Percentiles rank a stretch among this genome's conserved stretches.
Evolutionary conservation across 2,329 filamentous ascomycete species (phyloP).

Genomic region (Pseudogymnoascus sp.): DNA sequence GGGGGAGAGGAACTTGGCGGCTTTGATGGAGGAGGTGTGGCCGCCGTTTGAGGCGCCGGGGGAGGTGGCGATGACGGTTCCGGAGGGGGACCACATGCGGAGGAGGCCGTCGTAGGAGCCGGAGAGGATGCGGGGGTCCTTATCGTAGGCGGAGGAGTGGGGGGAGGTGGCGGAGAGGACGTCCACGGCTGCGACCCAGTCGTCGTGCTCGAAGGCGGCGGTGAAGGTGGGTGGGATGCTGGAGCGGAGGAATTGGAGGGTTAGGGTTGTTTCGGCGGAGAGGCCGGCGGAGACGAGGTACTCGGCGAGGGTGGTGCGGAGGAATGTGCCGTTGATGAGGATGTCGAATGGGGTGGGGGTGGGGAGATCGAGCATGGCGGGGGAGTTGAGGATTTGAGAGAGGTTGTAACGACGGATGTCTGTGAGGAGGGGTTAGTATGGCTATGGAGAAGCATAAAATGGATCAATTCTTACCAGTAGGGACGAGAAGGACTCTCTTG

Average conservation of each 20-base stretch:
- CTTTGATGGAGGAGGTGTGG: constrained; percentile 69
- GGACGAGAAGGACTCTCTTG: constrained; percentile 55
- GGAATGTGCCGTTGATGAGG: constrained; percentile 85
- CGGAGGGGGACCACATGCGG: constrained; percentile 82
- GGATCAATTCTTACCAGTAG: constrained; percentile 39
- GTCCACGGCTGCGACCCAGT: constrained; percentile 89
- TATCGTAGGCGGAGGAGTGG: constrained; percentile 42
- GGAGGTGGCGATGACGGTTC: constrained; percentile 75
- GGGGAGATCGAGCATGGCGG: constrained; percentile 59
- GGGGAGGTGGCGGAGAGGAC: constrained; percentile 62
- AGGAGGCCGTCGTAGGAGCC: constrained; percentile 86
- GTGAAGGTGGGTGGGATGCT: constrained; percentile 83
- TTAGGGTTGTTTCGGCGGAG: constrained; percentile 78
- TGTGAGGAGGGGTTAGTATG: constrained; percentile 23
- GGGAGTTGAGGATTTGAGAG: constrained; percentile 62
- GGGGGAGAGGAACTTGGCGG: constrained; percentile 74
- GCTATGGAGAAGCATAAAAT: neutral
- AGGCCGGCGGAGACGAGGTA: constrained; percentile 81
- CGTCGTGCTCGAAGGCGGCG: constrained; percentile 91
- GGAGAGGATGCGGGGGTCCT: constrained; percentile 64
- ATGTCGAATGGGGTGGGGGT: constrained; percentile 81
- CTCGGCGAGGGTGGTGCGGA: constrained; percentile 82
- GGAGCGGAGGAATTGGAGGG: constrained; percentile 87
- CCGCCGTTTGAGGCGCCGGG: constrained; percentile 57
- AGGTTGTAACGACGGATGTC: constrained; percentile 64